Evolutionary conservation across 163 green algal genomes (phyloP), one percentile per base, ranked within the genome.

Genomic region (Coccomyxa subellipsoidea): DNA sequence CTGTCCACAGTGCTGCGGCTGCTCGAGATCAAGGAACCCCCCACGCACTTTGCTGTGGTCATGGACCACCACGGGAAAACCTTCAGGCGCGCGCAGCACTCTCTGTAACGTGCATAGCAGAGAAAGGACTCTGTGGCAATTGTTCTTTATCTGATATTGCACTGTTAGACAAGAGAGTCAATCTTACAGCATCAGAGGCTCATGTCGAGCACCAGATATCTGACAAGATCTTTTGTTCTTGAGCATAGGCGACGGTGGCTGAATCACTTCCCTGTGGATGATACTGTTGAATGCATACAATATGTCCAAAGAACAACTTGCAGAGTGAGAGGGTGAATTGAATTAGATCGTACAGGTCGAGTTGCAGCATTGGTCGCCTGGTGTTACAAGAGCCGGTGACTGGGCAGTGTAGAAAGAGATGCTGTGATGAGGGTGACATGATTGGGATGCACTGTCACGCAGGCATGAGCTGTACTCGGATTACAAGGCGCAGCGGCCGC

Each of bases 41-140:
- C 85, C n/a, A 93, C 83, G 4, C 91, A 95, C 84, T 83, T 95
- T 78, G 91, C 91, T 10, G 87, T 93, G 0, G 91, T 94, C 27
- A 89, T 95, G 54, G 92, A 95, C 78, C 85, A 86, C 6, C 80
- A 81, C 12, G 90, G 90, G 12, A 89, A 92, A 40, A 95, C 66
- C 15, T 93, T 90, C 84, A 89, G 89, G 87, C 82, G 53, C 2
- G 81, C 0, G 21, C 47, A 23, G 3, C 5, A 59, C 47, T 59
- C 0, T 1, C 47, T 21, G 23, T 59, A n/a, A n/a, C n/a, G n/a
- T n/a, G n/a, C n/a, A n/a, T n/a, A n/a, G n/a, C n/a, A n/a, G n/a
- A n/a, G n/a, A n/a, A n/a, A n/a, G n/a, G n/a, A n/a, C n/a, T n/a
- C n/a, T n/a, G n/a, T n/a, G n/a, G n/a, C n/a, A n/a, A n/a, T n/a